Percentiles rank a stretch among this genome's conserved stretches.
These are phyloP conservation scores for Steccherinum ochraceum DNA, from an alignment of 768 basidiomycete genomes.

Conservation along the genomic window DNA sequence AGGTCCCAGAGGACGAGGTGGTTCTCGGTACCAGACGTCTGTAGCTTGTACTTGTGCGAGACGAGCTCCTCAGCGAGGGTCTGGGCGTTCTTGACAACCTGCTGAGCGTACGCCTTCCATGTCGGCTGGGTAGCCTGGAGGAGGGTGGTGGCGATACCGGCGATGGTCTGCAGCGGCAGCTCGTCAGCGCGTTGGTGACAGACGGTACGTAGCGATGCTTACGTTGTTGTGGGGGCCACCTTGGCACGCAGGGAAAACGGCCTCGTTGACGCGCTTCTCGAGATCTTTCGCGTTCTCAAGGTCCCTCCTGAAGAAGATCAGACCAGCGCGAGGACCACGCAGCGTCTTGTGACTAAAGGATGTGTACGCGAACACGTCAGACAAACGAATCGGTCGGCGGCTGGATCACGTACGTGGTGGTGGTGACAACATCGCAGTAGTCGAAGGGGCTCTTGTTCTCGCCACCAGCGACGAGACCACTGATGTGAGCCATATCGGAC, in stretches of 20 bases:
- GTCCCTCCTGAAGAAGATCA: slow-evolving; percentile 98
- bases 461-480: slow-evolving; percentile 88
- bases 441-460: slow-evolving; percentile 91
- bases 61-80: slow-evolving; percentile 69
- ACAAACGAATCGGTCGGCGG: not conserved
- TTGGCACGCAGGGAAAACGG: slow-evolving; percentile 99
- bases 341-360: slow-evolving; percentile 92
- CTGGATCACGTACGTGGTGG: slow-evolving; percentile 71
- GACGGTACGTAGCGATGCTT: slow-evolving; percentile 14
- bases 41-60: slow-evolving; percentile 87
- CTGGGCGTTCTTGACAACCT: slow-evolving; percentile 86
- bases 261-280: slow-evolving; percentile 95
- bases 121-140: slow-evolving; percentile 85
- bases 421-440: slow-evolving; percentile 95
- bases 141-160: slow-evolving; percentile 88
- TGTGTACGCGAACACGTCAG: not conserved
- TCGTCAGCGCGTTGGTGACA: not conserved
- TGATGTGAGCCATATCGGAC: slow-evolving; percentile 97
- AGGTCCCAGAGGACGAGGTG: slow-evolving; percentile 98
- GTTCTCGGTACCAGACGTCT: slow-evolving; percentile 95
- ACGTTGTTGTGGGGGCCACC: slow-evolving; percentile 99
- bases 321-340: slow-evolving; percentile 93
- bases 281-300: slow-evolving; percentile 75
- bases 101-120: slow-evolving; percentile 89
- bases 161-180: slow-evolving; percentile 63